A percentile compares a stretch with the other conserved stretches of the same genome.
phyloP scores from a whole-genome alignment of 2,329 filamentous ascomycete species.

The Aspergillus ruber region DNA sequence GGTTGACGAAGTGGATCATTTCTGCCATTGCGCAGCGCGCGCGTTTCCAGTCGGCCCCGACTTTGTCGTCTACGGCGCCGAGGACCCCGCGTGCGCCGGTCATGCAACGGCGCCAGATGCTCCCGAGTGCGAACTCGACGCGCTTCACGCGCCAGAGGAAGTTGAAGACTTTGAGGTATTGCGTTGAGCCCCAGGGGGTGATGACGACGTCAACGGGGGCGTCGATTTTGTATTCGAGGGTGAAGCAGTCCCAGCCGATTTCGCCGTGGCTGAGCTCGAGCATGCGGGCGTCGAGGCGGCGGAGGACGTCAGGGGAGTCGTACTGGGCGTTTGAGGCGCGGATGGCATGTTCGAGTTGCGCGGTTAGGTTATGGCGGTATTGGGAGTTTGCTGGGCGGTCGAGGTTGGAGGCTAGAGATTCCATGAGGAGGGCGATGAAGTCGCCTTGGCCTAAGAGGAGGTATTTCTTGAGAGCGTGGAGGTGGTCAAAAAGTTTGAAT shows the following conservation, averaged over 20 bases:
- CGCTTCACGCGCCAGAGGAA: slow-evolving; percentile 98
- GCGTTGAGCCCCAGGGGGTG: slow-evolving; percentile 87
- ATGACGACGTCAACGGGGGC: slow-evolving; percentile 95
- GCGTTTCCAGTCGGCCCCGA: slow-evolving; percentile 78
- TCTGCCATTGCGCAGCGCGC: slow-evolving; percentile 85
- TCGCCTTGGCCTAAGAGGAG: slow-evolving; percentile 91
- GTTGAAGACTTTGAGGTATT: slow-evolving; percentile 99
- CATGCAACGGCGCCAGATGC: slow-evolving; percentile 92
- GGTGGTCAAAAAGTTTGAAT: slow-evolving; percentile 88
- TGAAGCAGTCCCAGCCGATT: slow-evolving; percentile 99
- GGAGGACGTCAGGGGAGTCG: slow-evolving; percentile 83
- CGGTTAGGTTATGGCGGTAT: slow-evolving; percentile 92
- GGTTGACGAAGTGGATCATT: slow-evolving; percentile 97
- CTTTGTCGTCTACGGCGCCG: slow-evolving; percentile 64
- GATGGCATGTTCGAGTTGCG: slow-evolving; percentile 96
- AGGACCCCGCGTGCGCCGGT: slow-evolving; percentile 90
- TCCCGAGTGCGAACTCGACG: slow-evolving; percentile 86
- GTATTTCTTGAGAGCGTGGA: slow-evolving; percentile 88
- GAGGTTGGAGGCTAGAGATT: slow-evolving; percentile 84
- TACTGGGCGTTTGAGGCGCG: slow-evolving; percentile 95
- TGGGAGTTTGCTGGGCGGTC: slow-evolving; percentile 94
- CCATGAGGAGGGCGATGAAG: slow-evolving; percentile 95
- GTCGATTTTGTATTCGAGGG: slow-evolving; percentile 96
- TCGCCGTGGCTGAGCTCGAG: slow-evolving; percentile 92
- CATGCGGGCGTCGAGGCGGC: slow-evolving; percentile 94